Percentiles rank a stretch among this genome's conserved stretches.
Conservation (phyloP, 345 rosid species). For the Eucalyptus cladocalyx region DNA sequence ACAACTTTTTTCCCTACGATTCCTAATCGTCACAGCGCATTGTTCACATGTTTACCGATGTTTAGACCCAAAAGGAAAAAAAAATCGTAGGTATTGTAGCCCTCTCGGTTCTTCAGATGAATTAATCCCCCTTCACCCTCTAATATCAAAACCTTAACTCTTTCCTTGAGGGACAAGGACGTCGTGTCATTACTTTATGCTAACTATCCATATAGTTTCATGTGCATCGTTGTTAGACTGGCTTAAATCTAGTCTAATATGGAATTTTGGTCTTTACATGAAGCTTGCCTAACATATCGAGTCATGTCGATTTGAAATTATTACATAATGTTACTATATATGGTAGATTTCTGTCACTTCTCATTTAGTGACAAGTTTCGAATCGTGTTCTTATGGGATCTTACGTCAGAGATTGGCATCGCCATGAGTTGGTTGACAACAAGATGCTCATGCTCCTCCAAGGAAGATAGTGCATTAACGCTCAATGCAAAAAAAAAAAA, state of each 20-base stretch:
- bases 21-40: not conserved
- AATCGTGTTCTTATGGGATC: not conserved
- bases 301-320: not conserved
- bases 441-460: not conserved
- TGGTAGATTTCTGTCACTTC: not conserved
- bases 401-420: not conserved
- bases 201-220: not conserved
- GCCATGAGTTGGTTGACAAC: not conserved
- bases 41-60: not conserved
- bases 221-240: not conserved
- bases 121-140: not conserved
- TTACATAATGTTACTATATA: not conserved
- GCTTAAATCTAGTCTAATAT: not conserved
- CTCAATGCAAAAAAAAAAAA: not conserved
- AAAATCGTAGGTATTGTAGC: not conserved
- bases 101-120: not conserved
- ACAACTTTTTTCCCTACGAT: not conserved
- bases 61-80: not conserved
- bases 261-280: not conserved
- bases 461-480: not conserved
- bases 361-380: not conserved
- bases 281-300: not conserved
- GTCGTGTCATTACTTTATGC: not conserved
- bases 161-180: not conserved
- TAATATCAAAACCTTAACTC: not conserved